phyloP scores from a whole-genome alignment of 2,329 filamentous ascomycete genomes.

The Graphiopsis chlorocephala region DNA sequence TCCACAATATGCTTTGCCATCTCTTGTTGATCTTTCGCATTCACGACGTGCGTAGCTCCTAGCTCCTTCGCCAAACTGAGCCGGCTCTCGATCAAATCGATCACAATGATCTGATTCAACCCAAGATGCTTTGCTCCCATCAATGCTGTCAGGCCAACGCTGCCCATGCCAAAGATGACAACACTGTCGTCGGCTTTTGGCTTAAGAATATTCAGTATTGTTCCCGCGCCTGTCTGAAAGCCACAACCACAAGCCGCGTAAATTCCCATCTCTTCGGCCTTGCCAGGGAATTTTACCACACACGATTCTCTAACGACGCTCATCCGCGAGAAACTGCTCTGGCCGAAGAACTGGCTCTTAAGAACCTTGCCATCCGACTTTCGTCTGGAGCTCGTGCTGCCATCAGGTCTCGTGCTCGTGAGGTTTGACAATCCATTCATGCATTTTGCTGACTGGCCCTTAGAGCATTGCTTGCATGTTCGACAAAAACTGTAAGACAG shows the following conservation, averaged over 20 bases:
- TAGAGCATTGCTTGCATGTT: constrained; percentile 1
- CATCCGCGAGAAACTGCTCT: constrained; percentile 2
- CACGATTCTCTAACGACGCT: not conserved
- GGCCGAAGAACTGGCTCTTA: constrained; percentile 2
- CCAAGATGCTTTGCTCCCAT: not conserved
- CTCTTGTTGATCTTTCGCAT: not conserved
- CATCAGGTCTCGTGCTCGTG: not conserved
- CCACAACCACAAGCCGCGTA: constrained; percentile 2
- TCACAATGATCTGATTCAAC: not conserved
- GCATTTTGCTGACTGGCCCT: not conserved
- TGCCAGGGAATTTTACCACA: not conserved
- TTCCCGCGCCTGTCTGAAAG: constrained; percentile 18
- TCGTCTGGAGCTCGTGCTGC: not conserved
- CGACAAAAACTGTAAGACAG: not conserved
- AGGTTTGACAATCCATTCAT: not conserved
- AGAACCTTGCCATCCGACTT: not conserved
- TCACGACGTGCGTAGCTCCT: not conserved
- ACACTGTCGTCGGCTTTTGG: constrained; percentile 18
- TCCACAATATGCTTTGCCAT: not conserved
- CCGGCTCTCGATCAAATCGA: not conserved
- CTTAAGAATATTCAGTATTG: constrained; percentile 22
- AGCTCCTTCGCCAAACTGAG: not conserved
- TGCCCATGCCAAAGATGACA: constrained; percentile 22
- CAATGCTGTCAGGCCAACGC: constrained; percentile 14
- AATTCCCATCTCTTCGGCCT: not conserved